Conservation (phyloP, 139 green algal species). For the Chlamydomonas asymmetrica region DNA sequence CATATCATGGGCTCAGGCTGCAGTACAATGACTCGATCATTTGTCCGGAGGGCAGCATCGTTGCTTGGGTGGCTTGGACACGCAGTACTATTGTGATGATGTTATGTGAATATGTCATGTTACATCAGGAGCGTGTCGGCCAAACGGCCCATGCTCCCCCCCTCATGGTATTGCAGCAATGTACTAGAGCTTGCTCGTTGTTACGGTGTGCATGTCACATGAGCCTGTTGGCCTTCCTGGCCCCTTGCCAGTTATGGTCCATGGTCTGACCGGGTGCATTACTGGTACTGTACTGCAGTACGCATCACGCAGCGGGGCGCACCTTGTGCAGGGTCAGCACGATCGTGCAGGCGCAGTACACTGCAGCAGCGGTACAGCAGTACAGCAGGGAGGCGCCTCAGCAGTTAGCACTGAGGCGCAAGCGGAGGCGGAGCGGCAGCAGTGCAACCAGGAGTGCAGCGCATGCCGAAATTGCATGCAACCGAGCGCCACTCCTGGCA, state of each 20-base stretch:
- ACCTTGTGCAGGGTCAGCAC: slow-evolving; percentile 19
- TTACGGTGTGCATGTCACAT: neutral
- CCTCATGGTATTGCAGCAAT: no score
- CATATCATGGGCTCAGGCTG: no score
- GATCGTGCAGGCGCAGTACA: slow-evolving; percentile 18
- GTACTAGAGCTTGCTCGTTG: neutral
- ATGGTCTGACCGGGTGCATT: neutral
- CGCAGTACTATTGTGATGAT: neutral
- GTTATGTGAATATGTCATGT: neutral
- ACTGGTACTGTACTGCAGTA: neutral
- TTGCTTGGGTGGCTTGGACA: neutral
- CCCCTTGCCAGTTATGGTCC: no score
- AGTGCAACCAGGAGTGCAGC: no score
- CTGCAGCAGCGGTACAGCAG: no score
- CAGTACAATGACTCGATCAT: no score
- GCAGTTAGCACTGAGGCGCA: no score
- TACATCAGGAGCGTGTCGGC: neutral
- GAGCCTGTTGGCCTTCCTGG: neutral
- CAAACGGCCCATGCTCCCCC: neutral
- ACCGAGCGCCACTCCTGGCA: no score
- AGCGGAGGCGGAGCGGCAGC: no score
- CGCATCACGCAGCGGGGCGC: neutral
- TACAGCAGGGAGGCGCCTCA: no score
- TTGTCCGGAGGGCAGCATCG: no score
- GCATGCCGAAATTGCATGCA: no score